Evolutionary conservation across 768 basidiomycete species (phyloP).

Genomic region (Leucosporidium scottii): DNA sequence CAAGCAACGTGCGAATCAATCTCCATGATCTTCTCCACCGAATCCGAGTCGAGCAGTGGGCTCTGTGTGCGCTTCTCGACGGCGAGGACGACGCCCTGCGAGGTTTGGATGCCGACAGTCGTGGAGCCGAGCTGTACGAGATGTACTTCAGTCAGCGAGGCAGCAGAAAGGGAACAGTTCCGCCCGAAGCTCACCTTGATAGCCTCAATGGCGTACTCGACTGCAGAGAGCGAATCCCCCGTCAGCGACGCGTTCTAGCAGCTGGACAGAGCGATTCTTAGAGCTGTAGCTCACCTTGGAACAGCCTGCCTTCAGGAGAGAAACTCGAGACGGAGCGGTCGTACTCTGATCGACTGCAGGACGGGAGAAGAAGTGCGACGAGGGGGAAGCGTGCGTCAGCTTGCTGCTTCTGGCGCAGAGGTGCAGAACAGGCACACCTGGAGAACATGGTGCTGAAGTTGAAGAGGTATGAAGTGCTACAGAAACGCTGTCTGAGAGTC

Average conservation of each 20-base stretch:
- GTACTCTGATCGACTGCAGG: slow-evolving; percentile 30
- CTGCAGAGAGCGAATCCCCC: slow-evolving; percentile 45
- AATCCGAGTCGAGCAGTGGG: slow-evolving; percentile 84
- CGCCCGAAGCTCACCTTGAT: slow-evolving; percentile 62
- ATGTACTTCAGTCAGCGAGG: not conserved
- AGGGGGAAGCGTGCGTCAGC: too few species aligned
- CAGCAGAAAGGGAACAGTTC: not conserved
- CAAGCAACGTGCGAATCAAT: slow-evolving; percentile 94
- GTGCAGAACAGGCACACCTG: slow-evolving; percentile 11
- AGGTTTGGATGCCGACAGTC: slow-evolving; percentile 88
- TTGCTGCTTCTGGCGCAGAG: not conserved
- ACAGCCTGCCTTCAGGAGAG: slow-evolving; percentile 94
- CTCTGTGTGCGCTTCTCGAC: slow-evolving; percentile 99
- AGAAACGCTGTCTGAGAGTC: too few species aligned
- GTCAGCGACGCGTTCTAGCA: slow-evolving; percentile 3
- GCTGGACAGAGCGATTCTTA: slow-evolving; percentile 1
- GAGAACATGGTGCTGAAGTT: slow-evolving; percentile 16
- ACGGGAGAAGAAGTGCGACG: not conserved
- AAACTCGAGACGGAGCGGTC: slow-evolving; percentile 47
- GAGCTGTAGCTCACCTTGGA: slow-evolving; percentile 64
- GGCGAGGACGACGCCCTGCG: slow-evolving; percentile 81
- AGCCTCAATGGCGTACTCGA: slow-evolving; percentile 99
- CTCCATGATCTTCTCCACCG: slow-evolving; percentile 99
- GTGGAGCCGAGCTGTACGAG: slow-evolving; percentile 80
- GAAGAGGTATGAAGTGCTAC: too few species aligned